phyloP scores from a whole-genome alignment of 2,329 filamentous ascomycete genomes.

The Pestalotiopsis sp. region DNA sequence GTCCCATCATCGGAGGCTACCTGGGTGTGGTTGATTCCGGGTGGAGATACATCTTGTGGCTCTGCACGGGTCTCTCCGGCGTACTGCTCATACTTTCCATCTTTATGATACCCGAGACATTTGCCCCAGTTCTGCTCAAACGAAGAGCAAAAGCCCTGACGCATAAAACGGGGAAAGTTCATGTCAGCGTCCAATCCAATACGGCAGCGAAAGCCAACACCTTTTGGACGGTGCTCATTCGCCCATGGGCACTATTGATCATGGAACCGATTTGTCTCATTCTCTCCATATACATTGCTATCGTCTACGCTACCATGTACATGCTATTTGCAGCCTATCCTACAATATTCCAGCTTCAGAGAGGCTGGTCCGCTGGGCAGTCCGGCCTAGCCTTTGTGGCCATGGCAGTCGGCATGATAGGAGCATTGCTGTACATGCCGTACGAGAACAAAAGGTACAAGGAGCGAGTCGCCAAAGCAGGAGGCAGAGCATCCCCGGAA shows the following conservation, averaged over 20 bases:
- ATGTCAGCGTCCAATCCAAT: background rate
- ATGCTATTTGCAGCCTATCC: conserved; percentile 60
- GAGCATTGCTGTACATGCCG: conserved; percentile 55
- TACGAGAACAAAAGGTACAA: conserved; percentile 43
- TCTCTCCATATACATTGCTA: conserved; percentile 64
- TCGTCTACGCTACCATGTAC: conserved; percentile 56
- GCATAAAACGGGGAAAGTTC: background rate
- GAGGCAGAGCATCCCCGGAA: conserved; percentile 64
- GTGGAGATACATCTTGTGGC: conserved; percentile 58
- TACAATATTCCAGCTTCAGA: conserved; percentile 62
- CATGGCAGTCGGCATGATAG: conserved; percentile 64
- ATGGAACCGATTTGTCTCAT: conserved; percentile 69
- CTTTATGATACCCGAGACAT: background rate
- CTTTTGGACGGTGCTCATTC: background rate
- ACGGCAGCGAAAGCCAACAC: conserved; percentile 14
- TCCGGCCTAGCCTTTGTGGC: conserved; percentile 67
- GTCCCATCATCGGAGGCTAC: conserved; percentile 67
- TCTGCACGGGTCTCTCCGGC: conserved; percentile 67
- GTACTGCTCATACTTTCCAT: background rate
- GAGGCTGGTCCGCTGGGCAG: conserved; percentile 59
- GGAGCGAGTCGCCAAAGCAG: conserved; percentile 40
- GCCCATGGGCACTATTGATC: conserved; percentile 44
- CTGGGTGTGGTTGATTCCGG: conserved; percentile 33
- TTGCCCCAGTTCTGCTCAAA: background rate
- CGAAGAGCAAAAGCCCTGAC: background rate